Percentiles rank a stretch among this genome's conserved stretches.
Evolutionary conservation across 2,329 filamentous ascomycete genomes (phyloP).

Genomic region (Ceratocystiopsis brevicomis): DNA sequence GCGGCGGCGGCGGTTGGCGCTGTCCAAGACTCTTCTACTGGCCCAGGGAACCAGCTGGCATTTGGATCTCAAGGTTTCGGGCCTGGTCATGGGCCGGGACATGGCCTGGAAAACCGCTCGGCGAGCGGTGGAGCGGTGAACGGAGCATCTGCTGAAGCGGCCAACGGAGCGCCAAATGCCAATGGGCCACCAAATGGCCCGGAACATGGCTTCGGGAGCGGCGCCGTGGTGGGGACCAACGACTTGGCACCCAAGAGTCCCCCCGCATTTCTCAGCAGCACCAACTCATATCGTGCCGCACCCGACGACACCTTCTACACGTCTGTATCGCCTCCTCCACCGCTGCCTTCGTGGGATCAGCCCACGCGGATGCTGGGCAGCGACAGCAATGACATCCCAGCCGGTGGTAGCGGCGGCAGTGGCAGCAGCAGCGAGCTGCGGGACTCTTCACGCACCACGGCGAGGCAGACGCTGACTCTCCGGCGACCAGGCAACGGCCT

Average conservation of each 20-base stretch:
- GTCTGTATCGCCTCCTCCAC: slow-evolving; percentile 21
- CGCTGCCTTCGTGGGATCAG: slow-evolving; percentile 29
- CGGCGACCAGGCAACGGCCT: slow-evolving; percentile 3
- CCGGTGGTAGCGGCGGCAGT: background rate
- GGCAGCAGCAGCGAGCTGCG: background rate
- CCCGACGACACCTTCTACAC: slow-evolving; percentile 68
- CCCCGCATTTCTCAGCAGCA: slow-evolving; percentile 12
- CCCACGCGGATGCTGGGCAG: slow-evolving; percentile 5
- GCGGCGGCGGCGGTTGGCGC: slow-evolving; percentile 9
- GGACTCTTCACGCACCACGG: slow-evolving; percentile 1
- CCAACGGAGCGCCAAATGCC: background rate
- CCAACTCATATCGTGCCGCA: slow-evolving; percentile 51
- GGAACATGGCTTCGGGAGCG: too few relatives aligned
- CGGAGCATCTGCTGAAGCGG: slow-evolving; percentile 9
- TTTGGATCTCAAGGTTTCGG: too few relatives aligned
- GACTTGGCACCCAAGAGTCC: too few relatives aligned
- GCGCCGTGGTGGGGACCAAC: too few relatives aligned
- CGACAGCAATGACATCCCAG: slow-evolving; percentile 4
- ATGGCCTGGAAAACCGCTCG: too few relatives aligned
- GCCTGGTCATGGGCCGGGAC: background rate
- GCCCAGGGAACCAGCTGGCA: too few relatives aligned
- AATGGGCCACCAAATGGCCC: too few relatives aligned
- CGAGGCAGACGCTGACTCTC: background rate
- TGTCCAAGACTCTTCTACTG: background rate
- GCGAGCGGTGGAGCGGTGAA: background rate